Evolutionary conservation across 768 basidiomycete genomes (phyloP), one percentile per base, ranked within the genome.

Genomic region (Steccherinum ochraceum): DNA sequence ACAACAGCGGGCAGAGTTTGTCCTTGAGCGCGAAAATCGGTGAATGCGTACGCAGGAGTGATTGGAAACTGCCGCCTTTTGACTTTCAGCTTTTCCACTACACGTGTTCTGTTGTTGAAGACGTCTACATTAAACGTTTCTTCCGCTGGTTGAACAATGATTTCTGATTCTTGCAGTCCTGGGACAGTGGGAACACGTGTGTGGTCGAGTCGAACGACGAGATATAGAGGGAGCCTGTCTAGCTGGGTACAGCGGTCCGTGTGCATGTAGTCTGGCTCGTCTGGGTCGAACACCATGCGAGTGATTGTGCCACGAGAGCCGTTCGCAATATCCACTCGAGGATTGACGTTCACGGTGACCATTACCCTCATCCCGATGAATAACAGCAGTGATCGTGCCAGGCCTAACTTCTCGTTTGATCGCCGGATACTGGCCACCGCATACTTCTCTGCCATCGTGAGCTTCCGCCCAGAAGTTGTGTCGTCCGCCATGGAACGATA

Each of bases 1-100:
- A 75, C 46, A 0, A 70, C 66, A 20, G 57, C 40, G 0, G 53
- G 44, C 1, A 76, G 61, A 1, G 72, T 76, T 52, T 76, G 73
- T 0, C 73, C 75, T 54, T 77, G 73, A 2, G 68, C 56, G 24
- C 63, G 45, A 50, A 73, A 74, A 53, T 74, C 71, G 0, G 71
- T 74, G 57, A 76, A 74, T 1, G 69, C 66, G 47, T 72, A 74
- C 21, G 70, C 70, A 0, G 61, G 51, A 3, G 70, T 71, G 2
- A 72, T 52, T 2, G 69, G 62, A 26, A 59, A 64, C 49, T 73
- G 67, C 0, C 39, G 19, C 1, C 63, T 30, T 4, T 23, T 54
- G 1, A 65, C 57, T 0, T 42, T 62, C 40, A 50, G n/a, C 21
- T 24, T 46, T n/a, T n/a, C n/a, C n/a, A n/a, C n/a, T n/a, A n/a